Conservation (phyloP, 208 protist species). For the Leishmania gerbilli region DNA sequence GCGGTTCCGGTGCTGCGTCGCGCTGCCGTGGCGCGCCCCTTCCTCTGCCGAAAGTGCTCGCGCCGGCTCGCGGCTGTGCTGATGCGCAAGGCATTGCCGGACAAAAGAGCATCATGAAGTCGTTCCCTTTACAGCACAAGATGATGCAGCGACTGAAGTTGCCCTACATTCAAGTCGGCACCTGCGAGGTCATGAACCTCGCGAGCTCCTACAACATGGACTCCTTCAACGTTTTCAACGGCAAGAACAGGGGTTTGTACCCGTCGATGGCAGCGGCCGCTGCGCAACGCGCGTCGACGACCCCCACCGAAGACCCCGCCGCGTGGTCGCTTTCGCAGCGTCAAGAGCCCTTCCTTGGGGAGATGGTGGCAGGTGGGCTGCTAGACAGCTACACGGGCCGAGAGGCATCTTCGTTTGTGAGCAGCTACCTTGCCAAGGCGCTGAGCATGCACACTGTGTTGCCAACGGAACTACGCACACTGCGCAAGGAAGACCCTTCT, state of each 20-base stretch:
- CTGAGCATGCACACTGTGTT: slow-evolving; percentile 69
- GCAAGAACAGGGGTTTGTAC: slow-evolving; percentile 51
- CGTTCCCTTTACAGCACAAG: slow-evolving; percentile 80
- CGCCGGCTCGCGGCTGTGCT: not conserved
- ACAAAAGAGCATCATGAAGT: slow-evolving; percentile 28
- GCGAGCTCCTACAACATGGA: slow-evolving; percentile 51
- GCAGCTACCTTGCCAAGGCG: slow-evolving; percentile 52
- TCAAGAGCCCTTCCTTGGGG: slow-evolving; percentile 37
- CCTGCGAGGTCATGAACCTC: slow-evolving; percentile 84
- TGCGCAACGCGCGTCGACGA: not conserved
- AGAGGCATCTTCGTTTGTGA: slow-evolving; percentile 48
- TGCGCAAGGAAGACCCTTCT: slow-evolving; percentile 53
- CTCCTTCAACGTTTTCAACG: slow-evolving; percentile 73
- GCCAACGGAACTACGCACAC: slow-evolving; percentile 37
- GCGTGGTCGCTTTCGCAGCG: not conserved
- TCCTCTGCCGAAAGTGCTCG: not conserved
- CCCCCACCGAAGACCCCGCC: not conserved
- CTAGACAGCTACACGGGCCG: slow-evolving; percentile 74
- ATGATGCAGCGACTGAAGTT: slow-evolving; percentile 64
- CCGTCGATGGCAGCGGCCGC: not conserved
- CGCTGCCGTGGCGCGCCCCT: not conserved
- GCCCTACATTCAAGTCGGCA: slow-evolving; percentile 69
- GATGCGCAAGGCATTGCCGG: not conserved
- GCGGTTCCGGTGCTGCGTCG: not conserved
- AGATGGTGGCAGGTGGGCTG: slow-evolving; percentile 69